Evolutionary conservation across 345 rosid genomes (phyloP), one percentile per base, ranked within the genome.

Genomic region (Tarenaya hassleriana): DNA sequence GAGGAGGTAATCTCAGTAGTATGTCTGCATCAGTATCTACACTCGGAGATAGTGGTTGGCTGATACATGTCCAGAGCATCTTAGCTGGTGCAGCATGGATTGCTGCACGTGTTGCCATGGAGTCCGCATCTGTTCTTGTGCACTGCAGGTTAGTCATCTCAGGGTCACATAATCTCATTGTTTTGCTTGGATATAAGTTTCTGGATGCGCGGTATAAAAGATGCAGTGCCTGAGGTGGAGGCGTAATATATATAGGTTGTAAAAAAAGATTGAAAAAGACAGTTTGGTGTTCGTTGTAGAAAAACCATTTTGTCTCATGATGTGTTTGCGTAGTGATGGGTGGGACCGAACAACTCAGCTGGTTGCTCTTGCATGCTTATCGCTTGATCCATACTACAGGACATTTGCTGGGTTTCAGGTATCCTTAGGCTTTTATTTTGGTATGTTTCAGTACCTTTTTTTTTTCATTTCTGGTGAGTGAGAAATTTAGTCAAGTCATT

Each of bases 21-120:
- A 92, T 92, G 98, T 92, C 98, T 66, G 98, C 98, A 56, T 92
- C 98, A 61, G 98, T 92, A 48, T 83, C 98, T 43, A 78, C 94
- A 46, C 88, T 88, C 11, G 98, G 98, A 56, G 97, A 92, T 40
- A 85, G 88, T 75, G 95, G 95, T 70, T 92, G 98, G 98, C 72
- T 92, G 68, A 85, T 77, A 70, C 98, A 92, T 73, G 80, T 92
- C 43, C 98, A 92, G 69, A 85, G 79, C 71, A 76, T 92, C 62
- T 77, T 92, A 76, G 97, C 98, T 73, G 98, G 98, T 66, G 83
- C 88, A 35, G 95, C 94, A 58, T 92, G 98, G 97, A 92, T 92
- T 62, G 95, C 91, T 60, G 98, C 94, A 46, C 97, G 82, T 41
- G 78, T 94, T 69, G 92, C 75, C 53, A 40, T 85, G 71, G 99